Evolutionary conservation across 805 yeast species (phyloP), one percentile per base, ranked within the genome.

Genomic region (Metschnikowia amazonensis): DNA sequence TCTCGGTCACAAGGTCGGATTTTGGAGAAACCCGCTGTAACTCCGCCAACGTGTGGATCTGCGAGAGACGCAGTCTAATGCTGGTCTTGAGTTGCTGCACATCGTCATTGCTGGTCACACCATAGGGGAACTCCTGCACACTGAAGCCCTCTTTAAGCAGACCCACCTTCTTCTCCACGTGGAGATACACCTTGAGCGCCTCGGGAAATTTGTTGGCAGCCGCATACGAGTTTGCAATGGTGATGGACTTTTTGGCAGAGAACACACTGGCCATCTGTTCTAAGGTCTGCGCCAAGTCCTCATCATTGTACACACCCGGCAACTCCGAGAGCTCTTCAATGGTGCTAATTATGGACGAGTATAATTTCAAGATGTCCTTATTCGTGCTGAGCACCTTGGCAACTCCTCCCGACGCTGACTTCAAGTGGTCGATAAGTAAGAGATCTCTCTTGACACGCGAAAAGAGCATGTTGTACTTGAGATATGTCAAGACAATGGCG

Each of bases 301-400:
- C 94, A 60, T 89, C 96, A 43, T 87, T 86, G 59, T 85, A 81
- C 16, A 92, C 96, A 72, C 98, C 98, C 0, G 97, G 97, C 42
- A 94, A 74, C 49, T 89, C 96, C 58, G 77, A 72, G 37, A 89
- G 65, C 52, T 83, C 84, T 3, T 65, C 65, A 29, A 84, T 60
- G 14, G 85, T 80, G 38, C 72, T 67, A 10, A 74, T 62, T 31
- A 87, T 72, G 7, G 74, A 68, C 18, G 75, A 78, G 48, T 72
- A 74, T 20, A 84, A 60, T 46, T 82, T 72, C 33, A 74, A 58
- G 5, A 67, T 60, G 51, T 81, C 82, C 46, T 67, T 70, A 39
- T 65, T 58, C 10, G 27, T 21, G 25, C 23, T 32, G 16, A 45
- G 47, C 14, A 29, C 28, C 18, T 18, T 21, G 20, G 45, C 36